Percentiles rank a stretch among this genome's conserved stretches.
These are phyloP conservation scores for Vanrija sp. DNA, from an alignment of 1,284 basidiomycete species.

Conservation along the genomic window DNA sequence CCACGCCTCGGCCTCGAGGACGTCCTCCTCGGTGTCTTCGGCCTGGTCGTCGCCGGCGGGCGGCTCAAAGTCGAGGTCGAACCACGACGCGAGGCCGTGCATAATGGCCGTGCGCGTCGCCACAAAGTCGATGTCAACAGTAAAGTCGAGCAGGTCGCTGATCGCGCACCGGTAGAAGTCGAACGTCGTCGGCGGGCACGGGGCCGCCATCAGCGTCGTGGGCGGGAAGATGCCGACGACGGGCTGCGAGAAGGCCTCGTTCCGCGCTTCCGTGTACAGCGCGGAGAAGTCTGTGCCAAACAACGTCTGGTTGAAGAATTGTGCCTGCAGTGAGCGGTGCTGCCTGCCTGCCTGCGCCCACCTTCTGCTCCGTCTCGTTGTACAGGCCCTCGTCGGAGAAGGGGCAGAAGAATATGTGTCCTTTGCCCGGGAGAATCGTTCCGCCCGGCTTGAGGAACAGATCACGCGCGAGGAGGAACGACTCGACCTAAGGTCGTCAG, in stretches of 20 bases:
- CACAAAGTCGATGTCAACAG: constrained; percentile 42
- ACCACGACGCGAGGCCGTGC: constrained; percentile 50
- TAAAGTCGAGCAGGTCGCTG: constrained; percentile 45
- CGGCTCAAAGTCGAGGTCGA: constrained; percentile 44
- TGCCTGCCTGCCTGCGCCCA: constrained; percentile 5
- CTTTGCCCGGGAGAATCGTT: constrained; percentile 50
- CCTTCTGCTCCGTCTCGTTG: constrained; percentile 52
- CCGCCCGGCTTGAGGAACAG: constrained; percentile 52
- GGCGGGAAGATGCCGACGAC: constrained; percentile 51
- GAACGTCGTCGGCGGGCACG: constrained; percentile 41
- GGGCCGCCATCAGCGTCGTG: constrained; percentile 34
- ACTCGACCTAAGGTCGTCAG: constrained; percentile 42
- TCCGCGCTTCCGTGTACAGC: constrained; percentile 37
- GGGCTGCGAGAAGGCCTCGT: constrained; percentile 48
- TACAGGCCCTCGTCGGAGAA: constrained; percentile 53
- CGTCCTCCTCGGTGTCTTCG: constrained; percentile 11
- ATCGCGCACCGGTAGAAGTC: constrained; percentile 47
- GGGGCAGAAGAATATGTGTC: constrained; percentile 52
- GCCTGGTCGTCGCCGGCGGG: constrained; percentile 1
- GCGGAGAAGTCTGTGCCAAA: constrained; percentile 48
- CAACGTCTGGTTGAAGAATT: constrained; percentile 49
- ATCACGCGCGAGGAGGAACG: constrained; percentile 52
- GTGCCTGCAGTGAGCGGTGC: constrained; percentile 25
- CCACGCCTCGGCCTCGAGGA: constrained; percentile 21
- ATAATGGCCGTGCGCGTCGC: constrained; percentile 43